These are phyloP conservation scores for Sisymbrium irio DNA, from an alignment of 345 rosid genomes.

Conservation along the genomic window DNA sequence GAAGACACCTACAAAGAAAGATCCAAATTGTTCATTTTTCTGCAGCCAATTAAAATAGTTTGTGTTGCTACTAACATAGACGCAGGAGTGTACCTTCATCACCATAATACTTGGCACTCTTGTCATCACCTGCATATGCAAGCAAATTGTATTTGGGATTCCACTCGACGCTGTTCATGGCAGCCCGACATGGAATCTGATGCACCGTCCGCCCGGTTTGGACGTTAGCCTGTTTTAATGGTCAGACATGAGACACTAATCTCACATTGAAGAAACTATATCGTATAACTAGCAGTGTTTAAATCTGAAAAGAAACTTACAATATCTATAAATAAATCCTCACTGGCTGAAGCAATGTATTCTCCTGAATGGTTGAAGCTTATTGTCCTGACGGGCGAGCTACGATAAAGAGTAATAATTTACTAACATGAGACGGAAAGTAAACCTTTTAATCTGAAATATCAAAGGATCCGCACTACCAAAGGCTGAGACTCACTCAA, in stretches of 20 bases:
- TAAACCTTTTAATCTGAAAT: not conserved
- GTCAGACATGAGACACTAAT: conserved; percentile 14
- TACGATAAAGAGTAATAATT: conserved; percentile 30
- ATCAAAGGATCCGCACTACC: not conserved
- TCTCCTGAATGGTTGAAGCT: conserved; percentile 85
- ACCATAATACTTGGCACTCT: conserved; percentile 73
- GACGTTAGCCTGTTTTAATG: conserved; percentile 70
- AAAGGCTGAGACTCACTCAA: conserved; percentile 59
- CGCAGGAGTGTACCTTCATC: conserved; percentile 75
- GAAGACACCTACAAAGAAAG: conserved; percentile 69
- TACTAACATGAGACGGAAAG: not conserved
- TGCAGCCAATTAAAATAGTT: not conserved
- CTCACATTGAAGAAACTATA: not conserved
- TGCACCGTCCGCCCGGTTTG: conserved; percentile 80
- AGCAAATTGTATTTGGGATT: conserved; percentile 89
- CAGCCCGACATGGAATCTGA: conserved; percentile 95
- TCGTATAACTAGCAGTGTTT: not conserved
- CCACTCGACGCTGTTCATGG: conserved; percentile 99
- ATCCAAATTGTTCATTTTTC: conserved; percentile 4
- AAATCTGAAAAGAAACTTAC: conserved; percentile 40
- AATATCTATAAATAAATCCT: conserved; percentile 85
- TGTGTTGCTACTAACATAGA: not conserved
- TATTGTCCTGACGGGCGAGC: conserved; percentile 95
- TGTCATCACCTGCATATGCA: conserved; percentile 98
- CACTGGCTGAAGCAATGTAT: conserved; percentile 94